Evolutionary conservation across 176 grass and related monocot species (phyloP), one percentile per base, ranked within the genome.

Genomic region (Juncus inflexus): DNA sequence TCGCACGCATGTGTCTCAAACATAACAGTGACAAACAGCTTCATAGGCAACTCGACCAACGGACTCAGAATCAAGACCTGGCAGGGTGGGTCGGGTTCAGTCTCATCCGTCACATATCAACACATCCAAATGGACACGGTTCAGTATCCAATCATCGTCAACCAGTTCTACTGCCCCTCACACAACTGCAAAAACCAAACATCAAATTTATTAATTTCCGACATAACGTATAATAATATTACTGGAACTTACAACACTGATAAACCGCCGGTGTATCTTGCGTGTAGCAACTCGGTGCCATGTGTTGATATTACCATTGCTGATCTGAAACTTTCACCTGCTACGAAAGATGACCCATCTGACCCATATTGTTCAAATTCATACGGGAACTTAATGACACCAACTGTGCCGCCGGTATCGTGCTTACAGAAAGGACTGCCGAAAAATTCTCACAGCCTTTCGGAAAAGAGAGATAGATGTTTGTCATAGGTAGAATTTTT

Each of bases 21-120:
- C 47, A 40, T 80, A 60, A 80, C 50, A 6, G 77, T 80, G 5
- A 60, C 40, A 14, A 70, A 80, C 60, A 50, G 61, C 13, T 54
- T 15, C 3, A 66, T 80, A 9, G 40, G 47, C 53, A 70, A 60
- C 1, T 66, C 61, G n/a, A 62, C 72, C 60, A 80, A 80, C 16
- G 77, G 77, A 3, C 40, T 80, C 52, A 56, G 77, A 9, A 80
- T 80, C 77, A 80, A 80, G 77, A 80, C 77, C 5, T 80, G 77
- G 77, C 66, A 70, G 45, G 68, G 53, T 1, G 77, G 77, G 12
- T 80, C 77, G 3, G 77, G 77, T 2, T 64, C 58, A 4, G 77
- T 80, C 10, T 74, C 69, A 2, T 36, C 47, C 10, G 52, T 80
- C 60, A 80, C 43, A 38, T 80, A 65, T 12, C 9, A 54, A 37